phyloP scores from a whole-genome alignment of 2,329 filamentous ascomycete species.

The Xylariomycetidae sp. region DNA sequence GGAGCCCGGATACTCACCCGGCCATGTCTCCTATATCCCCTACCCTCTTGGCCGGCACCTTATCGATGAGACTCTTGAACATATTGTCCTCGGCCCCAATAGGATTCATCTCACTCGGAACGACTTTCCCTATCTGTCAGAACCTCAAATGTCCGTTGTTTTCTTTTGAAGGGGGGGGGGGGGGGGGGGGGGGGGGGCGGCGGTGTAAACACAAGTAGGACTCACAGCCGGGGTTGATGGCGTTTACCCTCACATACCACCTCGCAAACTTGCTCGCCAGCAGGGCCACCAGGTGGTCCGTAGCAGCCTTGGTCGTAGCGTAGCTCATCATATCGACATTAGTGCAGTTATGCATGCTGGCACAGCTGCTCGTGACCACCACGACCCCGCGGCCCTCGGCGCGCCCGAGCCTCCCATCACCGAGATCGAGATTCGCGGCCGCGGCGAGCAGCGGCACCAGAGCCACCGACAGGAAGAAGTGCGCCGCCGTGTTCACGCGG shows the following conservation, averaged over 20 bases:
- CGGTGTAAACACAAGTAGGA: constrained; percentile 2
- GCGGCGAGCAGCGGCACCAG: constrained; percentile 38
- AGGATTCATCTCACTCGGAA: constrained; percentile 30
- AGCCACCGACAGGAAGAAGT: constrained; percentile 45
- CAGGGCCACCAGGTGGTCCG: constrained; percentile 44
- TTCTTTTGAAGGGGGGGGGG: neutral
- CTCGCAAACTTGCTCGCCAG: constrained; percentile 42
- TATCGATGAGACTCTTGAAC: constrained; percentile 27
- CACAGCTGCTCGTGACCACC: constrained; percentile 46
- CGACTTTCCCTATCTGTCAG: constrained; percentile 24
- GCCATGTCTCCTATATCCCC: constrained; percentile 28
- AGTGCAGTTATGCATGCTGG: constrained; percentile 47
- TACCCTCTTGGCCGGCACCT: constrained; percentile 27
- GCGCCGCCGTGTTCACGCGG: constrained; percentile 42
- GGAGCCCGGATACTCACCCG: constrained; percentile 19
- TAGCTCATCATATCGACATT: constrained; percentile 50
- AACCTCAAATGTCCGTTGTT: too few relatives aligned
- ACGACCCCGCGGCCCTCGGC: constrained; percentile 40
- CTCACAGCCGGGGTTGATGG: constrained; percentile 31
- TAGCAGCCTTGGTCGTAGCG: constrained; percentile 46
- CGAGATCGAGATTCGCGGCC: constrained; percentile 26
- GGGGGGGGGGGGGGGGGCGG: neutral
- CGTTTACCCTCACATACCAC: constrained; percentile 28
- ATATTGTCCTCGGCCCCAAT: constrained; percentile 27
- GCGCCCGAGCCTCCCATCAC: constrained; percentile 17